Base-by-base conservation (phyloP, 345 rosid species). In the Sisymbrium altissimum region DNA sequence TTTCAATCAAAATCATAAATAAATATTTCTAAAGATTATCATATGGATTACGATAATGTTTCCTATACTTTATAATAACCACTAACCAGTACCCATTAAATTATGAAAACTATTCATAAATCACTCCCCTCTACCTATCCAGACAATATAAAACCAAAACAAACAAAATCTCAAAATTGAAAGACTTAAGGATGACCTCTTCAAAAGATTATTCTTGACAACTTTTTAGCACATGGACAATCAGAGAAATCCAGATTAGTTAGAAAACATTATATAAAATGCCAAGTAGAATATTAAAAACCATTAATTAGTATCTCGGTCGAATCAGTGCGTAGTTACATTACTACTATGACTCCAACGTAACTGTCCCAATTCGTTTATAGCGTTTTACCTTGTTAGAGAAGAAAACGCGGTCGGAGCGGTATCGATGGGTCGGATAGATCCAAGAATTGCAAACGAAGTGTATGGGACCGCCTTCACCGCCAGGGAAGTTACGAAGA, bases 401-500 rank as follows among this genome's bases (percentile, higher is more conserved):
- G 79, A 94, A 94, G 88, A 91, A 94, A 15, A 88, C 86, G 15
- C 98, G 91, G 66, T 84, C 74, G 30, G 86, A 82, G 30, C 83
- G 78, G 86, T 91, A 89, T 0, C 89, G 75, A 64, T 80, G 91
- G 1, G 75, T 57, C 0, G 98, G 97, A 68, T 94, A 94, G 21
- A 94, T 91, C 98, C 98, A 94, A 15, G 98, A 94, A 72, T 88
- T 89, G 84, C 98, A 94, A 44, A 85, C 71, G 69, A 94, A 94
- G 72, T 85, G 89, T 32, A 88, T 45, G 6, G 82, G 76, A 49
- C 86, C 93, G 64, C 83, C 85, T 38, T 64, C 17, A 12, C 29
- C 17, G 3, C 68, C 77, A 0, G 81, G 81, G 64, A 77, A 72
- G 30, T 83, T 74, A 41, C 85, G 81, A 11, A 91, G 77, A 14